These are phyloP conservation scores for Ascochyta viciae-villosae DNA, from an alignment of 2,329 filamentous ascomycete genomes.

Conservation along the genomic window DNA sequence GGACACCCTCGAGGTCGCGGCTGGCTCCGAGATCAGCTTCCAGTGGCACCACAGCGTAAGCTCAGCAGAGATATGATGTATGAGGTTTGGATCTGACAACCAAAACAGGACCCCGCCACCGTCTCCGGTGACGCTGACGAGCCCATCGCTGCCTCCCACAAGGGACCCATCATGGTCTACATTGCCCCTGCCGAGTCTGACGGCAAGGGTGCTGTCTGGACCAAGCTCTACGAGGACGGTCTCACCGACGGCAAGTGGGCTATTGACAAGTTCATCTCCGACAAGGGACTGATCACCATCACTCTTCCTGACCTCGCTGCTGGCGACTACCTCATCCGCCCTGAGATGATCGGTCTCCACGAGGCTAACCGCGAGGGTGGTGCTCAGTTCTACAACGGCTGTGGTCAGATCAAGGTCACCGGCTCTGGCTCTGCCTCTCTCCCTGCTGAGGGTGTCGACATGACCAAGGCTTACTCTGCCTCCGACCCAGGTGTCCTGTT, in stretches of 20 bases:
- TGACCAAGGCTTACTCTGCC: slow-evolving; percentile 54
- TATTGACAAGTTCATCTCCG: slow-evolving; percentile 49
- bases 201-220: slow-evolving; percentile 59
- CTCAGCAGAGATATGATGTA: slow-evolving; percentile 7
- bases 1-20: slow-evolving; percentile 55
- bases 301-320: slow-evolving; percentile 48
- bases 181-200: slow-evolving; percentile 53
- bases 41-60: slow-evolving; percentile 62
- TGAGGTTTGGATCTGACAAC: background rate
- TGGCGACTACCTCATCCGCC: slow-evolving; percentile 52
- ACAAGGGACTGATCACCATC: slow-evolving; percentile 50
- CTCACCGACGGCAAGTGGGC: slow-evolving; percentile 46
- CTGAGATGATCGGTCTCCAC: slow-evolving; percentile 55
- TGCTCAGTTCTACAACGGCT: slow-evolving; percentile 55
- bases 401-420: slow-evolving; percentile 50
- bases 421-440: slow-evolving; percentile 36
- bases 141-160: slow-evolving; percentile 61
- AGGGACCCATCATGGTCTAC: slow-evolving; percentile 61
- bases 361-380: slow-evolving; percentile 43
- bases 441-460: slow-evolving; percentile 50
- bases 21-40: slow-evolving; percentile 54
- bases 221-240: slow-evolving; percentile 53
- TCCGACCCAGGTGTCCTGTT: slow-evolving; percentile 50
- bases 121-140: slow-evolving; percentile 51
- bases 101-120: slow-evolving; percentile 1